Conservation (phyloP, 2,329 filamentous ascomycete species). For the Phoma sp. region DNA sequence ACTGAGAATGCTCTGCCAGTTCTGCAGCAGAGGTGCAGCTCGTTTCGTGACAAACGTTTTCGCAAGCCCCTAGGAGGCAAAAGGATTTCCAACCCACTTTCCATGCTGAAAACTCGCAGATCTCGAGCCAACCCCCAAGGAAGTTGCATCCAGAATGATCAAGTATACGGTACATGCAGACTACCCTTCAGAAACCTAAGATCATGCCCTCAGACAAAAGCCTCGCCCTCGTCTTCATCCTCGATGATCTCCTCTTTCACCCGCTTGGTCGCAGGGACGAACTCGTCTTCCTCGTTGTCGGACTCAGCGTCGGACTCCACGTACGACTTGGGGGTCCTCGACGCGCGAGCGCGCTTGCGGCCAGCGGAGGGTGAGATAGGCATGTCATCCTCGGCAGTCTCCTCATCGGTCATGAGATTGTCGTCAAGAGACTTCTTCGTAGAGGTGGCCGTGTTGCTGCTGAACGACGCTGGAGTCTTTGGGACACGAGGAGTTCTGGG, state of each 20-base stretch:
- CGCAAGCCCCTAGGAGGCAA: too few relatives aligned
- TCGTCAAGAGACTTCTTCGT: not conserved
- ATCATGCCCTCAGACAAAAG: not conserved
- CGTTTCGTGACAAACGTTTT: too few relatives aligned
- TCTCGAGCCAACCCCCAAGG: too few relatives aligned
- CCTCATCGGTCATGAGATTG: not conserved
- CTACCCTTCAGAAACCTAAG: too few relatives aligned
- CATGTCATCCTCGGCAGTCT: not conserved
- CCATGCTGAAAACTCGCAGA: too few relatives aligned
- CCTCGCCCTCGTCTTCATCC: not conserved
- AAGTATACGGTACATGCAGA: too few relatives aligned
- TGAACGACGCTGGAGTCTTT: not conserved
- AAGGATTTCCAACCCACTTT: too few relatives aligned
- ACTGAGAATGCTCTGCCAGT: too few relatives aligned
- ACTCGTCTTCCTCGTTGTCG: conserved; percentile 1
- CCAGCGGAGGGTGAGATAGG: not conserved
- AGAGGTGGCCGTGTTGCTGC: not conserved
- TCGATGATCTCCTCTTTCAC: conserved; percentile 2
- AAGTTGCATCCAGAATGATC: too few relatives aligned
- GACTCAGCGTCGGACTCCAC: not conserved
- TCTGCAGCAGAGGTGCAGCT: too few relatives aligned
- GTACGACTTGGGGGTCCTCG: not conserved
- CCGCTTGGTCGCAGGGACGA: not conserved
- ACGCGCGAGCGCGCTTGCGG: not conserved
- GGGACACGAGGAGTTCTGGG: not conserved